Evolutionary conservation across 1,284 basidiomycete genomes (phyloP).

Genomic region (Wolfiporia cocos): DNA sequence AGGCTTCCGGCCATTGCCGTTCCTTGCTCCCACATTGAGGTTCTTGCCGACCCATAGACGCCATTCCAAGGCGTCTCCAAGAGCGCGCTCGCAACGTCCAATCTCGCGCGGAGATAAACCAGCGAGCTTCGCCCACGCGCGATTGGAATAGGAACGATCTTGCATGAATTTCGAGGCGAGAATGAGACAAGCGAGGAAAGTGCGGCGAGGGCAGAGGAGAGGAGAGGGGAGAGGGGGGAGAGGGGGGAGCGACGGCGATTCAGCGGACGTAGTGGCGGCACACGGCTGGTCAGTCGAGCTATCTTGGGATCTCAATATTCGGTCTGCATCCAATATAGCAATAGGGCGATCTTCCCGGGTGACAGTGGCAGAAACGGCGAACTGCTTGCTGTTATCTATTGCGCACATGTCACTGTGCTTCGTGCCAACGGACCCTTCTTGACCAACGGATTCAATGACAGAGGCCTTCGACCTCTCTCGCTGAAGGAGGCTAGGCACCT

Average conservation of each 20-base stretch:
- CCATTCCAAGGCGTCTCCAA: constrained; percentile 77
- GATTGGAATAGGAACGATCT: constrained; percentile 89
- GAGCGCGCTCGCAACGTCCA: constrained; percentile 72
- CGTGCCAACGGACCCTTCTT: no score
- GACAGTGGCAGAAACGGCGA: no score
- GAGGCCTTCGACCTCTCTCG: constrained; percentile 40
- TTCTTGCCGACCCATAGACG: constrained; percentile 77
- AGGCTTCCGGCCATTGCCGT: constrained; percentile 7
- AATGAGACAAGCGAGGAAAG: constrained; percentile 85
- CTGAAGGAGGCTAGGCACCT: constrained; percentile 52
- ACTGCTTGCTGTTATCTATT: no score
- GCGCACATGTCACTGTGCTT: no score
- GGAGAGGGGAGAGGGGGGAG: constrained; percentile 63
- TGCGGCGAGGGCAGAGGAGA: constrained; percentile 79
- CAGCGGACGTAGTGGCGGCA: constrained; percentile 5
- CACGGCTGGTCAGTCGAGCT: neutral
- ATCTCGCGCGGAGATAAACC: constrained; percentile 75
- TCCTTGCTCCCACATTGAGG: constrained; percentile 7
- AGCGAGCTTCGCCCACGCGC: constrained; percentile 86
- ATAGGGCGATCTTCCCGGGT: no score
- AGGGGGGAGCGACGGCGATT: constrained; percentile 31
- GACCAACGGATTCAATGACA: no score
- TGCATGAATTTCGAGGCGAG: constrained; percentile 90
- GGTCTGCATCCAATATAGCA: neutral
- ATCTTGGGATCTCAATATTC: no score